A percentile compares a stretch with the other conserved stretches of the same genome.
Conservation (phyloP, 176 grass and related monocot species). For the Triticum turgidum region DNA sequence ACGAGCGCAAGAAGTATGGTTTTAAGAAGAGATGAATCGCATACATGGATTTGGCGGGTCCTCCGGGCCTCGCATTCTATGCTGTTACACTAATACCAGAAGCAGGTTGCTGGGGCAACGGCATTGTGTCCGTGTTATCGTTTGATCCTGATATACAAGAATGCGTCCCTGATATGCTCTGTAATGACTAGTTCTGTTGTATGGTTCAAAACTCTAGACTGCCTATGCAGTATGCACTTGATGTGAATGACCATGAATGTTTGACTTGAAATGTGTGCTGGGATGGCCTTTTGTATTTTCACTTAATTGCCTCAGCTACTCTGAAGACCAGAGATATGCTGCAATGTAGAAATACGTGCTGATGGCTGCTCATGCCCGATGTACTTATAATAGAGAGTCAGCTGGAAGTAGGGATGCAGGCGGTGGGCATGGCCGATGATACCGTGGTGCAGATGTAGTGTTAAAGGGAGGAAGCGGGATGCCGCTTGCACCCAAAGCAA, state of each 20-base stretch:
- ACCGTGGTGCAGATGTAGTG: no score
- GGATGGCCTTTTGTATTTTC: background rate
- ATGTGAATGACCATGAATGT: conserved; percentile 4
- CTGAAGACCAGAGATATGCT: background rate
- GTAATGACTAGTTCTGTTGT: conserved; percentile 9
- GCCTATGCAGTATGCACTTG: background rate
- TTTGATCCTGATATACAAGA: background rate
- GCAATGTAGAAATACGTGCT: background rate
- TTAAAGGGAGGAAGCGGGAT: no score
- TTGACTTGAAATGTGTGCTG: conserved; percentile 17
- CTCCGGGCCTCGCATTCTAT: background rate
- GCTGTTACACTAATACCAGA: background rate
- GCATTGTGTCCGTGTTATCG: background rate
- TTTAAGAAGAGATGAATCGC: conserved; percentile 49
- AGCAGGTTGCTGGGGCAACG: background rate
- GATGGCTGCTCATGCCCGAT: background rate
- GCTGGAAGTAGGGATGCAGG: background rate
- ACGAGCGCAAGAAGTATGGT: conserved; percentile 61
- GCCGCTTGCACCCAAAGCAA: no score
- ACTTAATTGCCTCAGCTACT: background rate
- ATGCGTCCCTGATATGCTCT: background rate
- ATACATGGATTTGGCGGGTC: background rate
- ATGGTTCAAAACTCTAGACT: background rate
- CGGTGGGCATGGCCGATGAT: no score
- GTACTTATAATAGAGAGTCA: background rate